These are phyloP conservation scores for Acanthochlamys bracteata DNA, from an alignment of 106 monocot genomes.

Conservation along the genomic window DNA sequence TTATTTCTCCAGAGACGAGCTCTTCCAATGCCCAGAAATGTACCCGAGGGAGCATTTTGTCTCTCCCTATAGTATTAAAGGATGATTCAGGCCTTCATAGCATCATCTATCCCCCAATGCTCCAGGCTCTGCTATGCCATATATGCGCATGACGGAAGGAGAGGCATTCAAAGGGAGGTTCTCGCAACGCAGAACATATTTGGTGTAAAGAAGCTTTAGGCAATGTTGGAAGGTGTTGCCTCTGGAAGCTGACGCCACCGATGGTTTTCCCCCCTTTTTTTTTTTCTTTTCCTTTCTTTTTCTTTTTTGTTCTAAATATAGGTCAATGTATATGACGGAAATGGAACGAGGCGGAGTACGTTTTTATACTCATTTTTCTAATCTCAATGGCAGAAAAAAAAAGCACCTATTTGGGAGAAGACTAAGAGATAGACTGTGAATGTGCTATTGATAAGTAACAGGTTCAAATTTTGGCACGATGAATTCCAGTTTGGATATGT, in stretches of 20 bases:
- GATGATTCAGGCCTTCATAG: not conserved
- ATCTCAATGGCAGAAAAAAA: no score
- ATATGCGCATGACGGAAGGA: not conserved
- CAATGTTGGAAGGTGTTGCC: not conserved
- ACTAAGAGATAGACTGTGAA: no score
- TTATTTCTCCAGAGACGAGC: conserved; percentile 29
- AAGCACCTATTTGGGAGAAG: no score
- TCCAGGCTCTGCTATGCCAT: not conserved
- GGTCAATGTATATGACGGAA: conserved; percentile 1
- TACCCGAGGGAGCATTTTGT: conserved; percentile 22
- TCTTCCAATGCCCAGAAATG: conserved; percentile 14
- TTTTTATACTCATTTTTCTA: no score
- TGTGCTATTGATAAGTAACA: no score
- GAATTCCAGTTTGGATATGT: no score
- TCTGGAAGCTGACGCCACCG: not conserved
- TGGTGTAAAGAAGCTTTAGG: not conserved
- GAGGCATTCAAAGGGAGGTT: not conserved
- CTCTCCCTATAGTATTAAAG: conserved; percentile 19
- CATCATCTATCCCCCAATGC: not conserved
- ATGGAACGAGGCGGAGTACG: not conserved
- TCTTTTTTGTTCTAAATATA: not conserved
- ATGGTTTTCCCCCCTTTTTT: not conserved
- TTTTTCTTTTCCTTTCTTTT: not conserved
- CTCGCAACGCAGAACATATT: no score
- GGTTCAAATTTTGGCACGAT: no score